Percentiles rank a stretch among this genome's conserved stretches.
phyloP scores from a whole-genome alignment of 805 yeast species.

The Phaffomyces antillensis region DNA sequence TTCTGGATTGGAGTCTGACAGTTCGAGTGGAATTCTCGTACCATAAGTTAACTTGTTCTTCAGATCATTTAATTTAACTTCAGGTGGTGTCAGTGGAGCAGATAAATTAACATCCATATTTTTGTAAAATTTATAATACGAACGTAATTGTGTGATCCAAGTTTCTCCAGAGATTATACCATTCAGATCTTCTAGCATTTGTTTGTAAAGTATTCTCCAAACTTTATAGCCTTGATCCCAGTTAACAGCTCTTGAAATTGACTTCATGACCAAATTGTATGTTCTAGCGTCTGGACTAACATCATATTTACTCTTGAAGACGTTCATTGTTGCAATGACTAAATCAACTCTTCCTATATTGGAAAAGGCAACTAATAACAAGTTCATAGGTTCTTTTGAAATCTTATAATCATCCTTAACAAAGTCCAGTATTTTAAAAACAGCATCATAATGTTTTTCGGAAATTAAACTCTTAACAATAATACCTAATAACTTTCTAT shows the following conservation, averaged over 20 bases:
- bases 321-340: conserved; percentile 26
- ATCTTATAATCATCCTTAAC: conserved; percentile 6
- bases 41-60: conserved; percentile 2
- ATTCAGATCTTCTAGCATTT: conserved; percentile 14
- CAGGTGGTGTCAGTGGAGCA: conserved; percentile 13
- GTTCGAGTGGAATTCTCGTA: conserved; percentile 1
- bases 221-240: conserved; percentile 19
- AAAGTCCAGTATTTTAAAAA: conserved; percentile 23
- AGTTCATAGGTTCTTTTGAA: conserved; percentile 22
- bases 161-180: conserved; percentile 19
- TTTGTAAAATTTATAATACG: conserved; percentile 16
- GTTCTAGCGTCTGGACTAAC: conserved; percentile 26
- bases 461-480: conserved; percentile 21
- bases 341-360: conserved; percentile 30
- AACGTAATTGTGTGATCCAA: conserved; percentile 19
- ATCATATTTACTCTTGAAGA: conserved; percentile 20
- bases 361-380: conserved; percentile 25
- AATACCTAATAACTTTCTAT: conserved; percentile 19
- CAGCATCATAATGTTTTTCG: conserved; percentile 23
- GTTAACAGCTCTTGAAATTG: conserved; percentile 28
- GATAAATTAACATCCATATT: conserved; percentile 13
- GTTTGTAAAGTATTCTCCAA: conserved; percentile 21
- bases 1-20: background rate
- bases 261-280: conserved; percentile 29
- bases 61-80: conserved; percentile 4